phyloP scores from a whole-genome alignment of 2,329 filamentous ascomycete species.

The Monilinia fructicola region DNA sequence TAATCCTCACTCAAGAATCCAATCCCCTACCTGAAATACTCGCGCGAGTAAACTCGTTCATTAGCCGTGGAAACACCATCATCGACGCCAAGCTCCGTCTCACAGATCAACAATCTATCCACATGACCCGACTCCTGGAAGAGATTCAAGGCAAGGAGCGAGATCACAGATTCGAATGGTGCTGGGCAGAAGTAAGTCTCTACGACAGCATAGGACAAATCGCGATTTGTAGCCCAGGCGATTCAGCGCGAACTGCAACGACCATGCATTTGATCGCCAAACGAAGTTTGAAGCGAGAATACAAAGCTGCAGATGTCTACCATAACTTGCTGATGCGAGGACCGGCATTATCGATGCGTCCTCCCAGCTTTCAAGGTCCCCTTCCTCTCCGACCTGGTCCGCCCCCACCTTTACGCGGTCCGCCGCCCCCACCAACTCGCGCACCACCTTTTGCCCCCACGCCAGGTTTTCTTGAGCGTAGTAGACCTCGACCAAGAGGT shows the following conservation, averaged over 20 bases:
- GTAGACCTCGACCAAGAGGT: not conserved
- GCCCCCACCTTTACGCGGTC: not conserved
- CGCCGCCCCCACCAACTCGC: not conserved
- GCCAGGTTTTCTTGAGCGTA: not conserved
- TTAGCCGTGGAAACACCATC: conserved; percentile 22
- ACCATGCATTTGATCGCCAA: conserved; percentile 32
- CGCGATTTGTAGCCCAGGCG: not conserved
- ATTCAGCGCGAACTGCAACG: conserved; percentile 17
- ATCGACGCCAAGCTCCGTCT: conserved; percentile 30
- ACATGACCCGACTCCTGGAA: conserved; percentile 32
- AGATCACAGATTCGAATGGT: conserved; percentile 35
- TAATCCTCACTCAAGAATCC: conserved; percentile 27
- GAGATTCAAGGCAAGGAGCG: conserved; percentile 27
- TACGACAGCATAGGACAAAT: conserved; percentile 25
- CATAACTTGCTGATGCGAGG: conserved; percentile 22
- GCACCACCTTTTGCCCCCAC: too few relatives aligned
- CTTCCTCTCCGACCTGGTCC: not conserved
- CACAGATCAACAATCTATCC: conserved; percentile 30
- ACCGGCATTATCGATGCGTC: not conserved
- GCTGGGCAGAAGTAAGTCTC: conserved; percentile 30
- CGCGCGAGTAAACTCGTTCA: conserved; percentile 26
- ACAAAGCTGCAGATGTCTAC: conserved; percentile 25
- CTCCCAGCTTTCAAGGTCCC: not conserved
- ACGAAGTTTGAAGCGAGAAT: conserved; percentile 24
- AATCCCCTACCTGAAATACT: conserved; percentile 15